These are phyloP conservation scores for Artemisia annua DNA, from an alignment of 129 eudicot species.

Conservation along the genomic window DNA sequence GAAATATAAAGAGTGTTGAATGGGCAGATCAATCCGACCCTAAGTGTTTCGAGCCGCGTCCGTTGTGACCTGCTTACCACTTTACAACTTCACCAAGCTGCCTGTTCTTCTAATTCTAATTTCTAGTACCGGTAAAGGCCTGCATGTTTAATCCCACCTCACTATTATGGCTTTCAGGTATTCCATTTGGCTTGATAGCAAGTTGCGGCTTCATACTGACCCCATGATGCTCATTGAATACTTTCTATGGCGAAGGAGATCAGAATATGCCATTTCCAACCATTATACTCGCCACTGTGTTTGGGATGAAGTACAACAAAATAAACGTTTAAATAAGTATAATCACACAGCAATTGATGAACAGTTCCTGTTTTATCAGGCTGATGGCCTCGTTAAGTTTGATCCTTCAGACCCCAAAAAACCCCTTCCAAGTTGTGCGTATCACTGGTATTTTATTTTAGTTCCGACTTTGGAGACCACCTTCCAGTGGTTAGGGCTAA, in stretches of 20 bases:
- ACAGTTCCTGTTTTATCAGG: constrained; percentile 77
- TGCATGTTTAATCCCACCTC: neutral
- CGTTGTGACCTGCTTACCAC: no score
- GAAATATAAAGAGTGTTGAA: no score
- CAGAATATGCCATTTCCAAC: constrained; percentile 91
- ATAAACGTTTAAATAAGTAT: constrained; percentile 91
- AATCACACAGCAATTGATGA: constrained; percentile 90
- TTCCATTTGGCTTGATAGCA: constrained; percentile 98
- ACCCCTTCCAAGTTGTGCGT: constrained; percentile 95
- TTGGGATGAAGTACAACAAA: constrained; percentile 98
- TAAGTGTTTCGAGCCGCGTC: no score
- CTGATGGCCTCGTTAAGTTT: constrained; percentile 90
- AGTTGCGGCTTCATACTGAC: constrained; percentile 81
- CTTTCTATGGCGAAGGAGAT: constrained; percentile 72
- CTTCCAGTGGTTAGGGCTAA: neutral
- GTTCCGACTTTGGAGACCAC: constrained; percentile 13
- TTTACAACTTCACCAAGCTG: no score
- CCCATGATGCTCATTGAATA: constrained; percentile 84
- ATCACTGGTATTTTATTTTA: constrained; percentile 29
- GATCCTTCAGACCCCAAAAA: constrained; percentile 73
- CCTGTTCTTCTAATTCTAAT: neutral
- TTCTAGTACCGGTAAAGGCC: constrained; percentile 1
- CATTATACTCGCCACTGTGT: constrained; percentile 97
- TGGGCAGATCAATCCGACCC: no score
- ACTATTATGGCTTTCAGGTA: constrained; percentile 48